phyloP scores from a whole-genome alignment of 306 rosid species.

The Abrus precatorius region DNA sequence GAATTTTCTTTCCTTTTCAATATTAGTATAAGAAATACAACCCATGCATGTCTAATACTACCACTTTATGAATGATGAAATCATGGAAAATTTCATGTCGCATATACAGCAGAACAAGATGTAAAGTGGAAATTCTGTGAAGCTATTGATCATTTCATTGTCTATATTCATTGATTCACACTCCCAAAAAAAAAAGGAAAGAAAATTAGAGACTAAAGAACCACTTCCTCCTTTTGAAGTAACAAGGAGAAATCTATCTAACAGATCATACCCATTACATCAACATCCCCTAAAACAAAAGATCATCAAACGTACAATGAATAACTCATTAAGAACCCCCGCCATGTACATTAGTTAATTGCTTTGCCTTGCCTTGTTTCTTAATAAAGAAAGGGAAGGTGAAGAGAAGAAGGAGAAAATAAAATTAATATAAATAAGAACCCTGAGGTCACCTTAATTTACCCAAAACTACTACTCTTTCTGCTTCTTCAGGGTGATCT shows the following conservation, averaged over 20 bases:
- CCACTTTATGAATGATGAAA: constrained; percentile 10
- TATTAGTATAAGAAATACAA: constrained; percentile 1
- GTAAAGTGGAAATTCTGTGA: constrained; percentile 41
- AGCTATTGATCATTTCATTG: constrained; percentile 54
- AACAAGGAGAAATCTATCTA: constrained; percentile 46
- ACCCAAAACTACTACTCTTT: constrained; percentile 27
- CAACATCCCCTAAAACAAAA: constrained; percentile 49
- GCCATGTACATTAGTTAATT: constrained; percentile 61
- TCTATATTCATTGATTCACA: constrained; percentile 61
- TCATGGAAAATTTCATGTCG: constrained; percentile 26
- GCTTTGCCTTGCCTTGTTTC: constrained; percentile 45
- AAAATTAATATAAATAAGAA: constrained; percentile 39
- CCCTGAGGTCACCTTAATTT: constrained; percentile 52
- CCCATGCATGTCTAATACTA: constrained; percentile 36
- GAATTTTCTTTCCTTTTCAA: neutral
- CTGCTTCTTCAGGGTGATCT: constrained; percentile 67
- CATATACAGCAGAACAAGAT: neutral
- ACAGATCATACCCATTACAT: constrained; percentile 47
- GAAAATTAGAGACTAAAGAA: constrained; percentile 50
- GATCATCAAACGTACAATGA: constrained; percentile 58
- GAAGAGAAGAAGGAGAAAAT: neutral
- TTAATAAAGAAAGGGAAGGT: constrained; percentile 46
- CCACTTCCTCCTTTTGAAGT: constrained; percentile 47
- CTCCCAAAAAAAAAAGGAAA: constrained; percentile 25
- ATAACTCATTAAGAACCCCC: constrained; percentile 49